Conservation (phyloP, 2,329 filamentous ascomycete species). For the Cordyceps tenuipes region DNA sequence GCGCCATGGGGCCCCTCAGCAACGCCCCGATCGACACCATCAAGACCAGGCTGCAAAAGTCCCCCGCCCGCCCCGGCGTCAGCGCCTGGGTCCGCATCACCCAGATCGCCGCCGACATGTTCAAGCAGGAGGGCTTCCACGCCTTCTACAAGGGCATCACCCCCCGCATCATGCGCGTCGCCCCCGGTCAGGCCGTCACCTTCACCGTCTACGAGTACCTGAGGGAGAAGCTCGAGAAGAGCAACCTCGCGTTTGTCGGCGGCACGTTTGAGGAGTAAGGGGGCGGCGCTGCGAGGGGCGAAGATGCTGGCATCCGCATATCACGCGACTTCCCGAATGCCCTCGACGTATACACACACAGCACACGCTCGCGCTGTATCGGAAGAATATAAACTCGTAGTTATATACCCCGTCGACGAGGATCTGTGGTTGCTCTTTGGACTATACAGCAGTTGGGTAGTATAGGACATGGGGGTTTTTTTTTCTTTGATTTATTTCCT, state of each 20-base stretch:
- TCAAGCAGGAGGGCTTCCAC: slow-evolving; percentile 85
- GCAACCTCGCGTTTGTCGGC: slow-evolving; percentile 50
- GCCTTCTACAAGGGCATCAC: slow-evolving; percentile 99
- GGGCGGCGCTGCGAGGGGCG: not conserved
- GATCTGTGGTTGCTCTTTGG: not conserved
- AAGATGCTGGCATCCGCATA: too few species aligned
- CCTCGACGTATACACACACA: not conserved
- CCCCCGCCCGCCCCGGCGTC: slow-evolving; percentile 71
- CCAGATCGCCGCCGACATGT: slow-evolving; percentile 74
- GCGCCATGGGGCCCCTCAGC: slow-evolving; percentile 90
- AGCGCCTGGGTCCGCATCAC: slow-evolving; percentile 73
- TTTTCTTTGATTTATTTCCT: not conserved
- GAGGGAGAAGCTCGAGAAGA: slow-evolving; percentile 63
- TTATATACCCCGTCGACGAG: slow-evolving; percentile 7
- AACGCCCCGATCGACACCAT: slow-evolving; percentile 99
- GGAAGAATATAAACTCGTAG: slow-evolving; percentile 1
- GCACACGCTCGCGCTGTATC: not conserved
- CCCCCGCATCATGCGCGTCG: slow-evolving; percentile 92
- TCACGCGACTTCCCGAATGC: not conserved
- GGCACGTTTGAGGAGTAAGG: slow-evolving; percentile 59
- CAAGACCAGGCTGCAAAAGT: slow-evolving; percentile 93
- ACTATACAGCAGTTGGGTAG: not conserved
- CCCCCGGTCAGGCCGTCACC: slow-evolving; percentile 79
- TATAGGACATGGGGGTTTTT: not conserved
- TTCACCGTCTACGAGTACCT: slow-evolving; percentile 73